Base-by-base conservation (phyloP, 176 grass and related monocot genomes). In the Oryza australiensis region DNA sequence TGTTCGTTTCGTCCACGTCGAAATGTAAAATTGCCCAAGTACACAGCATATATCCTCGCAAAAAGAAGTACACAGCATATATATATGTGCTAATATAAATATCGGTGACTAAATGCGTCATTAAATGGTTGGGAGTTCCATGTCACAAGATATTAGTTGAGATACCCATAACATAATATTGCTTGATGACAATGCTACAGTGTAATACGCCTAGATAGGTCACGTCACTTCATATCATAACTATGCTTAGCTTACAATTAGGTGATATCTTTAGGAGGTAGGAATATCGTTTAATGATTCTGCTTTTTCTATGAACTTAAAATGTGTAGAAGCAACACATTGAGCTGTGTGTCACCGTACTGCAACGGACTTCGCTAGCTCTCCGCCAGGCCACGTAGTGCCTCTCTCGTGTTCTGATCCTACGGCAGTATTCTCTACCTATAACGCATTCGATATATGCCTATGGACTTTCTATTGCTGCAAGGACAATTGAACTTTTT, bases 231-330 rank as follows among this genome's bases (percentile, higher is more conserved):
- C 28, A 38, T 83, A 53, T 53, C 29, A 51, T 20, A 82, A 82
- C 66, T 66, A 22, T 5, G 57, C 27, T 27, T 60, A n/a, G 66
- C 45, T 73, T 73, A 77, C 7, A 72, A 71, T 85, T 89, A 76
- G 77, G 51, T 43, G 53, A 18, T 48, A 74, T 65, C 23, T 83
- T 71, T 78, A 60, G 72, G 66, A 57, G 27, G 78, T 51, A 66
- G n/a, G 23, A 67, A 40, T 37, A 26, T 38, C 3, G 13, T 14
- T 22, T 66, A 37, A 33, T 64, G 49, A 5, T 66, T 2, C 9
- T 37, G 62, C 3, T 15, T 63, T 63, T 41, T 71, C 15, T 8
- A 45, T 55, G 20, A n/a, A 62, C 22, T 4, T 9, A 60, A 60
- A 60, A 60, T n/a, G 16, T 60, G n/a, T 24, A 60, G 55, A 60